A percentile compares a stretch with the other conserved stretches of the same genome.
phyloP scores from a whole-genome alignment of 345 rosid species.

The Noccaea bulbosa region DNA sequence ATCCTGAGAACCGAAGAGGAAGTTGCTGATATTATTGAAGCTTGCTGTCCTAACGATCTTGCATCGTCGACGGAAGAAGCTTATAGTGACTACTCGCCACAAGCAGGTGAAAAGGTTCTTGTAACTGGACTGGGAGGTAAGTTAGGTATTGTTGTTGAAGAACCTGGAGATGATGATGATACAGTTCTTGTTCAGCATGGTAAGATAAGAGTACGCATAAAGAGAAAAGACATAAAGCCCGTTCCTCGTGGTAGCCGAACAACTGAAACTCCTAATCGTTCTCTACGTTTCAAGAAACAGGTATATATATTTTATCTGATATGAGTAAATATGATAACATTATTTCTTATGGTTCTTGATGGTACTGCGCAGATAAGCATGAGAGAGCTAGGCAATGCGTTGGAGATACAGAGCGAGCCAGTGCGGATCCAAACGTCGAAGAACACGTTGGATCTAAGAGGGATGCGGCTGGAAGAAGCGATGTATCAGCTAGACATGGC shows the following conservation, averaged over 20 bases:
- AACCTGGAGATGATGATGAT: constrained; percentile 66
- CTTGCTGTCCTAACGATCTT: constrained; percentile 50
- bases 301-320: constrained; percentile 41
- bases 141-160: constrained; percentile 77
- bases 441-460: constrained; percentile 83
- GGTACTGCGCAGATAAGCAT: constrained; percentile 33
- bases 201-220: constrained; percentile 74
- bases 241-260: constrained; percentile 37
- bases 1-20: constrained; percentile 63
- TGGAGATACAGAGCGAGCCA: constrained; percentile 40
- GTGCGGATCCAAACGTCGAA: constrained; percentile 66
- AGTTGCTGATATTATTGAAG: constrained; percentile 66
- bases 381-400: constrained; percentile 48
- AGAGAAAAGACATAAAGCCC: constrained; percentile 61
- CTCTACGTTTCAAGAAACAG: constrained; percentile 52
- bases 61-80: constrained; percentile 44
- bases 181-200: constrained; percentile 75
- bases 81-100: constrained; percentile 52
- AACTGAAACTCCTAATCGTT: constrained; percentile 39
- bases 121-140: constrained; percentile 76
- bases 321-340: not conserved
- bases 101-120: constrained; percentile 72
- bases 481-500: constrained; percentile 66
- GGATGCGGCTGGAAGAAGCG: constrained; percentile 85
- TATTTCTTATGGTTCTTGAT: constrained; percentile 9